Evolutionary conservation across 2,329 filamentous ascomycete genomes (phyloP), one percentile per base, ranked within the genome.

Genomic region (Cordyceps javanica): DNA sequence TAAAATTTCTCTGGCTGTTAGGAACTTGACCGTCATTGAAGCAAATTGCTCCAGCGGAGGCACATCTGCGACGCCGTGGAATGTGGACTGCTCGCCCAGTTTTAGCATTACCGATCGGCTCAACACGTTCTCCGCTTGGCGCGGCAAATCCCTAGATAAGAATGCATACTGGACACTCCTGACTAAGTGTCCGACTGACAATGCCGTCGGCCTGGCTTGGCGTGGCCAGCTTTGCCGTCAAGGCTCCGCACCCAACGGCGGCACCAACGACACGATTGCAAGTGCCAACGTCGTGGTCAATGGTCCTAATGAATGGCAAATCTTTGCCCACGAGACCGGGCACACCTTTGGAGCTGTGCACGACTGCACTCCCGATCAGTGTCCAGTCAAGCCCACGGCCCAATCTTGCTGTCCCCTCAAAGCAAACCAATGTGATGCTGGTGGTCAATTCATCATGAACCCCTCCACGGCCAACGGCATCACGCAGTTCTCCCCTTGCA

Each of bases 281-380:
- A 89, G 90, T 32, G 87, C 93, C 60, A 97, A 97, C 68, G 90
- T 99, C 1, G 91, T 99, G 23, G 86, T 94, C 26, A 85, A 85
- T 62, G 96, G 91, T 0, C 80, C 82, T 23, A 88, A 85, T 3
- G 92, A 96, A 69, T 97, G 93, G 93, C 91, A 97, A 70, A 89
- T 97, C 59, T 90, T 97, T 72, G 93, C 93, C 30, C 93, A 97
- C 69, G 93, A 97, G 72, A 87, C 87, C 3, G 93, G 92, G 1
- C 93, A 97, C 71, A 97, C 91, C 0, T 97, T 96, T 70, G 93
- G 93, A 46, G 94, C 93, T 5, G 91, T 97, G 10, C 94, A 99
- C 72, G 94, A 99, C 72, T 99, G 94, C 72, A 88, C 84, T 3
- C 69, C 76, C 0, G 61, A 72, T n/a, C 81, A 87, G 2, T 97